Evolutionary conservation across 768 basidiomycete species (phyloP).

Genomic region (Rhodotorula sphaerocarpa): DNA sequence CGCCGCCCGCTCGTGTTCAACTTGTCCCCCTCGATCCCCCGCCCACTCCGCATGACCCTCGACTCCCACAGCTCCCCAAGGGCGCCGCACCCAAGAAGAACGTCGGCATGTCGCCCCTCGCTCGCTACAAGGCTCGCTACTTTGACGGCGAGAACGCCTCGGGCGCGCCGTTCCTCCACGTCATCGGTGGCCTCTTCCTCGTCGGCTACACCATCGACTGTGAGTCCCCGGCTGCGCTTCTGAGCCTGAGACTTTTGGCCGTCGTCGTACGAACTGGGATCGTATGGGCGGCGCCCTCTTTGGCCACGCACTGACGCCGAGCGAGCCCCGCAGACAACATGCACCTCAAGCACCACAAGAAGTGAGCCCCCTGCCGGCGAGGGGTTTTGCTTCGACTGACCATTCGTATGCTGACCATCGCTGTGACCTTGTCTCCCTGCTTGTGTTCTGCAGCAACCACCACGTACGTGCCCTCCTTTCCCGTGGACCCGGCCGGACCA

Average conservation of each 20-base stretch:
- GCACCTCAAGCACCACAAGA: conserved; percentile 37
- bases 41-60: no score
- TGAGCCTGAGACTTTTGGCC: no score
- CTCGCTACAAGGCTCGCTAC: conserved; percentile 66
- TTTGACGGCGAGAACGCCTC: conserved; percentile 82
- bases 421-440: neutral
- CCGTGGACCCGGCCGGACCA: no score
- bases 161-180: conserved; percentile 52
- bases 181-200: conserved; percentile 60
- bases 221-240: neutral
- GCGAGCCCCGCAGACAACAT: conserved; percentile 21
- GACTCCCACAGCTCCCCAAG: conserved; percentile 62
- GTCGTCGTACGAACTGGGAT: no score
- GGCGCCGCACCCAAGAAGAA: conserved; percentile 54
- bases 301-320: neutral
- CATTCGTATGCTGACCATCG: no score
- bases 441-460: conserved; percentile 5
- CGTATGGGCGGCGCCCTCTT: no score
- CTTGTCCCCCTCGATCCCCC: no score
- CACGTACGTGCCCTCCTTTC: conserved; percentile 9
- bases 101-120: conserved; percentile 47
- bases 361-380: conserved; percentile 19
- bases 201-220: conserved; percentile 79
- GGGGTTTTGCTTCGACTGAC: no score
- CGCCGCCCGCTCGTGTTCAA: neutral